Percentiles rank a stretch among this genome's conserved stretches.
Evolutionary conservation across 2,329 filamentous ascomycete species (phyloP).

Genomic region (Ascochyta rabiei): DNA sequence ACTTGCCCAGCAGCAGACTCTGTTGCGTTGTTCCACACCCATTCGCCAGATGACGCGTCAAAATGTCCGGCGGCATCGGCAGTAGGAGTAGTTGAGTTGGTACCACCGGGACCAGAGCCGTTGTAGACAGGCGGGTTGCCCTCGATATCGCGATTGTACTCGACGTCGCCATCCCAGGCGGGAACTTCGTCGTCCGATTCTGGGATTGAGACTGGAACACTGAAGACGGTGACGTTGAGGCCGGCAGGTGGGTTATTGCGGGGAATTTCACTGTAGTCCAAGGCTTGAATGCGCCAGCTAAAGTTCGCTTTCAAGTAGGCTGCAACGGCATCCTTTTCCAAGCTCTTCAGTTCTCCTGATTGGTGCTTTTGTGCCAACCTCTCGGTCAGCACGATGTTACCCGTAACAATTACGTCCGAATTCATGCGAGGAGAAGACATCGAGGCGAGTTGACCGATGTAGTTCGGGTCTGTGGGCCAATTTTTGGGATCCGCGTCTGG

Average conservation of each 20-base stretch:
- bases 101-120: slow-evolving; percentile 23
- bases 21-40: slow-evolving; percentile 25
- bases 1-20: not conserved
- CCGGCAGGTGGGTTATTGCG: slow-evolving; percentile 32
- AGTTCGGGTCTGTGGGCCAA: slow-evolving; percentile 49
- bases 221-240: slow-evolving; percentile 40
- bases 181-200: slow-evolving; percentile 35
- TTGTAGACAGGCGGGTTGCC: slow-evolving; percentile 35
- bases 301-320: slow-evolving; percentile 39
- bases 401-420: slow-evolving; percentile 48
- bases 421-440: slow-evolving; percentile 47
- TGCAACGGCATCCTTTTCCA: slow-evolving; percentile 27
- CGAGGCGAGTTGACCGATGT: slow-evolving; percentile 50
- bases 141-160: slow-evolving; percentile 34
- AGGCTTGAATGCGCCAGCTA: slow-evolving; percentile 40
- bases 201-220: slow-evolving; percentile 32
- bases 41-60: slow-evolving; percentile 18
- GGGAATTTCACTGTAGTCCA: slow-evolving; percentile 39
- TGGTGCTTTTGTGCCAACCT: slow-evolving; percentile 37
- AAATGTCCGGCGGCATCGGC: slow-evolving; percentile 18
- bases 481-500: slow-evolving; percentile 31
- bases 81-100: slow-evolving; percentile 20
- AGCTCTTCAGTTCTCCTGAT: slow-evolving; percentile 33
- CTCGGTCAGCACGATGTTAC: slow-evolving; percentile 49
- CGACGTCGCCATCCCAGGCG: slow-evolving; percentile 27